Evolutionary conservation across 192 early-diverging fungal genomes (phyloP), one percentile per base, ranked within the genome.

Genomic region (Rhizophagus prolifer): DNA sequence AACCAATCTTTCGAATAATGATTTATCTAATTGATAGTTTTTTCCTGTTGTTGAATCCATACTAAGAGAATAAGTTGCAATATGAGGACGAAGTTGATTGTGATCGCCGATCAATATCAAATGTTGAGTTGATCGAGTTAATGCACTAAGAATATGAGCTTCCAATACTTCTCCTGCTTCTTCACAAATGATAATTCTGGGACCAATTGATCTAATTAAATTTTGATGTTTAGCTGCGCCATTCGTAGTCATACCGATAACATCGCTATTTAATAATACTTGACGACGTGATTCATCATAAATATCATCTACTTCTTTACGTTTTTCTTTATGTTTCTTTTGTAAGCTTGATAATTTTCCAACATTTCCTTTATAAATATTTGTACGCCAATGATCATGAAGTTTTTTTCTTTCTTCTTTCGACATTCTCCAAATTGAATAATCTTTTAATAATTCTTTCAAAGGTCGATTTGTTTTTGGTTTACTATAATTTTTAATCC

Each of bases 231-330:
- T 88, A 44, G 90, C 90, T 3, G 88, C 88, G 14, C 88, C 90
- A n/a, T 78, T 86, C 26, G 90, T 91, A 0, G 90, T 91, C 79
- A 88, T 85, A 1, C 87, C 90, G n/a, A 91, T 82, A 9, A 91
- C 85, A 12, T 81, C 60, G 28, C 71, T 44, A 12, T 75, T 34
- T 36, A 70, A 61, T 1, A 86, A 76, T 36, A 82, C 73, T 19
- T 50, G 72, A 44, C 72, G 76, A 23, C 80, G 75, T 4, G 62
- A 62, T 19, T 83, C 80, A 74, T 86, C 77, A 41, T 67, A 80
- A 21, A 83, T 81, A 44, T 77, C 72, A 16, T 79, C 76, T 3
- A 81, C 26, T 19, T 72, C 44, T 25, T 78, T 44, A 8, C 54
- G 1, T 58, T 76, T 68, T 36, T 38, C 6, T 58, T 50, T 9